A percentile compares a stretch with the other conserved stretches of the same genome.
Evolutionary conservation across 2,329 filamentous ascomycete species (phyloP).

Genomic region (Ceratocystis eucalypticola): DNA sequence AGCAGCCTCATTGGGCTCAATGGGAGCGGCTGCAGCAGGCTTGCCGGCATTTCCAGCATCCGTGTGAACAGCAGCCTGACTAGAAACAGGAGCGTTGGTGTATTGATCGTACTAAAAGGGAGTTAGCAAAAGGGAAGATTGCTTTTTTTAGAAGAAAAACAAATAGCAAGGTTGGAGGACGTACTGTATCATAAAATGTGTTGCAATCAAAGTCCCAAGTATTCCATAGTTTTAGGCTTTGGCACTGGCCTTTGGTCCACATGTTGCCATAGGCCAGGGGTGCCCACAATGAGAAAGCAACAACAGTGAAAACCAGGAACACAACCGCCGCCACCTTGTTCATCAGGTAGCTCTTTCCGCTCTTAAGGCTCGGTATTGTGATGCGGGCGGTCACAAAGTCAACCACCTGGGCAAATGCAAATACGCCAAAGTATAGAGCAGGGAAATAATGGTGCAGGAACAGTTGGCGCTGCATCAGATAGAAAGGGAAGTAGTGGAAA

Average conservation of each 20-base stretch:
- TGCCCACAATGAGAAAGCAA: slow-evolving; percentile 70
- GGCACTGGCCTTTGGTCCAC: slow-evolving; percentile 85
- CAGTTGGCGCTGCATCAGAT: slow-evolving; percentile 91
- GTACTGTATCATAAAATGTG: slow-evolving; percentile 74
- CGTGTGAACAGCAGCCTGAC: slow-evolving; percentile 18
- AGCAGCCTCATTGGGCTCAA: slow-evolving; percentile 20
- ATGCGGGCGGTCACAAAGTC: slow-evolving; percentile 73
- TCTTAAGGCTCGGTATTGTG: slow-evolving; percentile 49
- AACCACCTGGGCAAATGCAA: slow-evolving; percentile 76
- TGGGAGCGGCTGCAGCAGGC: slow-evolving; percentile 25
- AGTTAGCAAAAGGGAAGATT: background rate
- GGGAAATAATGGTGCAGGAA: slow-evolving; percentile 99
- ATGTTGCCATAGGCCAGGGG: slow-evolving; percentile 85
- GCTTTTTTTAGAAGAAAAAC: too few relatives aligned
- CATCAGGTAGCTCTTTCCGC: slow-evolving; percentile 47
- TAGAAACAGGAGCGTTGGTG: slow-evolving; percentile 23
- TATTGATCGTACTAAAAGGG: slow-evolving; percentile 37
- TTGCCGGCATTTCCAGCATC: slow-evolving; percentile 13
- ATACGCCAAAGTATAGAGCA: slow-evolving; percentile 85
- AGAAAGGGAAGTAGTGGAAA: slow-evolving; percentile 98
- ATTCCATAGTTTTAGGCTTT: slow-evolving; percentile 69
- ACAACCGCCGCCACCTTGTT: slow-evolving; percentile 60
- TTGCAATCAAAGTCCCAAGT: slow-evolving; percentile 99
- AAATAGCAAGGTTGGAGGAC: background rate
- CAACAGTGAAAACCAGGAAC: slow-evolving; percentile 61